phyloP scores from a whole-genome alignment of 1,284 basidiomycete genomes.

The Boletus semigastroideus region DNA sequence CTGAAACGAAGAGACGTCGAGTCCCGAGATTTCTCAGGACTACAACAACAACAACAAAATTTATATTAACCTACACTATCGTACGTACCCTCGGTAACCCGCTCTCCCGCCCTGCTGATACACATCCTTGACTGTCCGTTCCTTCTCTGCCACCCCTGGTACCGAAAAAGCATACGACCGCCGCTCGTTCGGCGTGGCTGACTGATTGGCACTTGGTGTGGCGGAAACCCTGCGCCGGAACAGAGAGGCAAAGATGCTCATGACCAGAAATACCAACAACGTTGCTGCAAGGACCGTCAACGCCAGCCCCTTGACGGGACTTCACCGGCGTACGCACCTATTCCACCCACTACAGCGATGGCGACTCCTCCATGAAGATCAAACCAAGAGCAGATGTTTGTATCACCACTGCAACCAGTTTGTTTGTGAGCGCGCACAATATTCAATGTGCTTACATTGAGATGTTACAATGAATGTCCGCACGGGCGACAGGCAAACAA shows the following conservation, averaged over 20 bases:
- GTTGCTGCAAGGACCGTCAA: constrained; percentile 7
- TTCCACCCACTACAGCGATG: background rate
- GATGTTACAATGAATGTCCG: constrained; percentile 11
- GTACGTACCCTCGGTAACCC: background rate
- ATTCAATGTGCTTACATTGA: constrained; percentile 4
- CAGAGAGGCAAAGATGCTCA: background rate
- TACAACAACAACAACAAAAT: constrained; percentile 3
- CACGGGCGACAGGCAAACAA: constrained; percentile 11
- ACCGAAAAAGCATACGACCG: constrained; percentile 9
- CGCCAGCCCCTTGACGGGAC: background rate
- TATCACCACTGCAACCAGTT: constrained; percentile 1
- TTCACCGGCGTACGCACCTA: constrained; percentile 2
- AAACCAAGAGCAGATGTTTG: constrained; percentile 14
- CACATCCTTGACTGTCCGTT: background rate
- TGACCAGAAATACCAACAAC: constrained; percentile 6
- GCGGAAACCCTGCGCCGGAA: background rate
- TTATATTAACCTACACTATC: background rate
- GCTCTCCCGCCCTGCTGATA: background rate
- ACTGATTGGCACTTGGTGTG: background rate
- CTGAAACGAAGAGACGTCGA: constrained; percentile 11
- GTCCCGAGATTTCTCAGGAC: constrained; percentile 29
- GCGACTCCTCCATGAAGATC: constrained; percentile 1
- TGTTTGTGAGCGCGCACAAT: background rate
- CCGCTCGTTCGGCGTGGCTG: background rate
- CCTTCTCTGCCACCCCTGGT: background rate